Percentiles rank a stretch among this genome's conserved stretches.
These are phyloP conservation scores for Sisymbrium altissimum DNA, from an alignment of 345 rosid species.

Conservation along the genomic window DNA sequence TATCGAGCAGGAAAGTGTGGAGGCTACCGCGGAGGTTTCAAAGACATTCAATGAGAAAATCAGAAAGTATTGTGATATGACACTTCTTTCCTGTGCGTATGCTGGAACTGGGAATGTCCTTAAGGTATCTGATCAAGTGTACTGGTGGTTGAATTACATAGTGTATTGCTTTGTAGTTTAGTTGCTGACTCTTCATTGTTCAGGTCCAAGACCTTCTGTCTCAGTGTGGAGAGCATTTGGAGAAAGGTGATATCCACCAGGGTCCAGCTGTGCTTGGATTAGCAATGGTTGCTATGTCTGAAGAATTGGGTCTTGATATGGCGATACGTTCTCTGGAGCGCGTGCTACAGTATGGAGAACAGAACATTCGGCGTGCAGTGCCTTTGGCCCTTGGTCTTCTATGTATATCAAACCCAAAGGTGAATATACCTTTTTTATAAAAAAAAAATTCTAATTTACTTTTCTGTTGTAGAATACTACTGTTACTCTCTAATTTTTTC, in stretches of 20 bases:
- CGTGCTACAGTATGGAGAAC: constrained; percentile 93
- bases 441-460: too few relatives aligned
- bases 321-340: constrained; percentile 91
- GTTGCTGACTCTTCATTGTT: constrained; percentile 21
- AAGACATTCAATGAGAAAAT: constrained; percentile 90
- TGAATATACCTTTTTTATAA: constrained; percentile 6
- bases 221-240: constrained; percentile 86
- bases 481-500: background rate
- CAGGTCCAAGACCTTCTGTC: constrained; percentile 93
- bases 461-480: background rate
- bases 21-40: constrained; percentile 94
- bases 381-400: constrained; percentile 98
- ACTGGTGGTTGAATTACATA: constrained; percentile 11
- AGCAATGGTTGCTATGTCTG: constrained; percentile 99
- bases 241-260: constrained; percentile 82
- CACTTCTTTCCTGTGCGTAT: constrained; percentile 93
- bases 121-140: constrained; percentile 52
- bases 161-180: constrained; percentile 11
- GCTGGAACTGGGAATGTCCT: constrained; percentile 98
- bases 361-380: constrained; percentile 79
- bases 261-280: constrained; percentile 97
- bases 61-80: constrained; percentile 88
- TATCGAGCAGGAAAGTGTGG: constrained; percentile 69
- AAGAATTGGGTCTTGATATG: constrained; percentile 97
- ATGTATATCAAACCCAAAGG: constrained; percentile 98